Base-by-base conservation (phyloP, 768 basidiomycete species). In the Naganishia friedmannii region DNA sequence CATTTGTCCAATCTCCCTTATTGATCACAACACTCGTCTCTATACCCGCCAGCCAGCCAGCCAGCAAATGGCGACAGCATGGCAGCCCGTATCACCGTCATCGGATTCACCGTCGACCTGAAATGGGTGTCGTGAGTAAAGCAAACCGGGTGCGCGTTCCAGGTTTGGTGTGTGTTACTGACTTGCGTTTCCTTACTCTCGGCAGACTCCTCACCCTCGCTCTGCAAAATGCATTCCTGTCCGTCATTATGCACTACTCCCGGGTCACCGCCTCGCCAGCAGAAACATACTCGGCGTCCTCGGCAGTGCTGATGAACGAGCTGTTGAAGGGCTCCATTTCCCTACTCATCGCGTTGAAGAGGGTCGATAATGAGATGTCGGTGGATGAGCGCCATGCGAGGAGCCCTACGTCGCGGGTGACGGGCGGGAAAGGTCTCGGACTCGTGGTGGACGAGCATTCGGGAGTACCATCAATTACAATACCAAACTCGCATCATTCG, bases 191-290 rank as follows among this genome's bases (percentile, higher is more conserved):
- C 42, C 37, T 15, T 51, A 3, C 67, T 31, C 13, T 54, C 19
- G 21, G 21, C 60, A 82, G 81, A 10, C 76, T 82, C 42, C 66
- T 81, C 57, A 81, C 81, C 0, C 85, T 93, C 79, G 92, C 92
- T 60, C 86, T 93, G 63, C 94, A 98, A 83, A 97, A 97, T 83
- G 92, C 92, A 26, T 83, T 88, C 68, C 80, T 98, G 68, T 90
- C 92, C 39, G 87, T 98, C 80, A 89, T 97, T 79, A 94, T 98
- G 91, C 93, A 96, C 83, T 91, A 95, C 82, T 96, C 95, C 46
- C 88, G 93, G 73, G 88, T 91, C 65, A 89, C 90, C 12, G 86
- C 88, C 21, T 84, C 90, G 2, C 86, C 90, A 0, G 87, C 88
- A 66, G 85, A 86, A 67, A 85, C 88, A 1, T 98, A 97, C 81